Base-by-base conservation (phyloP, 2,329 filamentous ascomycete species). In the Sclerotiophoma versabilis region DNA sequence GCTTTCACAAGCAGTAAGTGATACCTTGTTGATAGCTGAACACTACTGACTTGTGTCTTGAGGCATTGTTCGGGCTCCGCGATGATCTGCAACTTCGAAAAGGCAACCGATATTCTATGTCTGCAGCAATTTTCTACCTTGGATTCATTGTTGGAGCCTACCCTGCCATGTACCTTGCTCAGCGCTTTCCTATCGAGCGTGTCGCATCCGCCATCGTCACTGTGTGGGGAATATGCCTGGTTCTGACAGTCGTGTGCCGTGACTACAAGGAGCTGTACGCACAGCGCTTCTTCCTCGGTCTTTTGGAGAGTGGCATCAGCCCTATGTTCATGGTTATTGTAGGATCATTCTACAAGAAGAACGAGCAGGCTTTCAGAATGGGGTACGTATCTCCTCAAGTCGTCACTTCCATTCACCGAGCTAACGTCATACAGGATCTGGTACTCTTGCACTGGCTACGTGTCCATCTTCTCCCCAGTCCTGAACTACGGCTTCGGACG, bases 281-380 rank as follows among this genome's bases (percentile, higher is more conserved):
- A 6, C 77, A 82, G 5, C 76, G 83, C 14, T 78, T 83, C 25
- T 69, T 85, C 5, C 73, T 84, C 2, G 83, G 83, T 7, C 76
- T 79, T 38, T 81, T 84, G 49, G 83, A 85, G 63, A 75, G 79
- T 14, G 80, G 79, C 5, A 79, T 84, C 14, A 79, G 81, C 2
- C 83, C 83, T 0, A 78, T 78, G 10, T 75, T 85, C 38, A 81
- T 83, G 27, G 49, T 59, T 12, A 79, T 85, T 49, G 84, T 81
- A 0, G 77, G 76, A 5, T 83, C 83, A 76, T 83, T 80, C 79
- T 83, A 83, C 57, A 81, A 79, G 55, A 75, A 78, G 58, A 63
- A 71, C 8, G 85, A 89, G 63, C 86, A 89, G 66, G 84, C 86
- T 0, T 68, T 86, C 20, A 79, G 86, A 1, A 80, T 87, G 5